These are phyloP conservation scores for Fistulifera pelliculosa DNA, from an alignment of 108 stramenopile genomes.

Conservation along the genomic window DNA sequence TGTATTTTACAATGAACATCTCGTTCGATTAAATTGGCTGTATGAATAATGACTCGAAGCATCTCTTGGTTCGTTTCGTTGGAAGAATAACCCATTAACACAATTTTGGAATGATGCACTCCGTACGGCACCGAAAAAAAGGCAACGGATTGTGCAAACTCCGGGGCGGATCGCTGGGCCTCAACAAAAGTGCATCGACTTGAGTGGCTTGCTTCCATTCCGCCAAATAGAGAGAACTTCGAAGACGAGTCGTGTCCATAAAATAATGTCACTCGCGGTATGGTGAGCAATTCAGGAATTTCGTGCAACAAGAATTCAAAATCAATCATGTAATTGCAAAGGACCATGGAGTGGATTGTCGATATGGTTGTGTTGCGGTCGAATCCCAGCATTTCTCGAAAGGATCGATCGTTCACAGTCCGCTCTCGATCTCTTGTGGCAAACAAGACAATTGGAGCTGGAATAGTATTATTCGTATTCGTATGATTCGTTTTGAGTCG, in stretches of 20 bases:
- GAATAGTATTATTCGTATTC: no score
- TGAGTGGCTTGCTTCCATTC: slow-evolving; percentile 11
- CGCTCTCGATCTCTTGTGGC: no score
- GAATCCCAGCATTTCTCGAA: slow-evolving; percentile 48
- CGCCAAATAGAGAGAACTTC: slow-evolving; percentile 10
- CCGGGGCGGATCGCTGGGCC: slow-evolving; percentile 33
- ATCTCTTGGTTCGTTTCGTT: slow-evolving; percentile 1
- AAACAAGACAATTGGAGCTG: no score
- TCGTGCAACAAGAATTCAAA: slow-evolving; percentile 40
- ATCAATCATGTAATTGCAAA: slow-evolving; percentile 57
- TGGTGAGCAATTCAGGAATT: slow-evolving; percentile 42
- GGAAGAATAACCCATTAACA: slow-evolving; percentile 49
- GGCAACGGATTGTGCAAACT: slow-evolving; percentile 23
- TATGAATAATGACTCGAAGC: slow-evolving; percentile 64
- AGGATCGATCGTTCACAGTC: no score
- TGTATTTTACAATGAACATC: slow-evolving; percentile 56
- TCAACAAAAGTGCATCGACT: slow-evolving; percentile 22
- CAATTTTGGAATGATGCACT: slow-evolving; percentile 74
- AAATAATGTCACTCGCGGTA: slow-evolving; percentile 44
- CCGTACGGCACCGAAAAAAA: slow-evolving; percentile 26
- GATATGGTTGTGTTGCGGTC: neutral
- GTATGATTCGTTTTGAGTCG: no score
- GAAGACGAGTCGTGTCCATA: slow-evolving; percentile 28
- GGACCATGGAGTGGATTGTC: slow-evolving; percentile 39
- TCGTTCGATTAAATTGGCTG: slow-evolving; percentile 46